Evolutionary conservation across 371 early-diverging fungal genomes (phyloP).

Genomic region (Mycotypha africana): DNA sequence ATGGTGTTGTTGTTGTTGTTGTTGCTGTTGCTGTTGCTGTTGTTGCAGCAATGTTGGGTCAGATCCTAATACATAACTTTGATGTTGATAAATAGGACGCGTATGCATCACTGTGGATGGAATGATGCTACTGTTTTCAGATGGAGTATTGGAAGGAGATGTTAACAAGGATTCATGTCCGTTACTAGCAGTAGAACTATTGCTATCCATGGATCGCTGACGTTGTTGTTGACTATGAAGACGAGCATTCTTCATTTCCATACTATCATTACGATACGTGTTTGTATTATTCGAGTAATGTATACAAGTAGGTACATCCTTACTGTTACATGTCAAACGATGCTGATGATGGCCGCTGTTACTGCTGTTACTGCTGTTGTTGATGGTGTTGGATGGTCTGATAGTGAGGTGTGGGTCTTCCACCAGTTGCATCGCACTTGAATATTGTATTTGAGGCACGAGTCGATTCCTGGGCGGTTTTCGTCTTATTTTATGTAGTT

Average conservation of each 20-base stretch:
- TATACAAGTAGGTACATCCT: not conserved
- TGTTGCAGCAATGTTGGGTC: too few species aligned
- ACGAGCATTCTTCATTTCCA: not conserved
- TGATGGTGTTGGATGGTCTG: not conserved
- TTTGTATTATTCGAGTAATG: not conserved
- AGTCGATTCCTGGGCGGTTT: conserved; percentile 13
- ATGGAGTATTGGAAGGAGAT: not conserved
- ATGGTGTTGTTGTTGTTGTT: not conserved
- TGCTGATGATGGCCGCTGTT: too few species aligned
- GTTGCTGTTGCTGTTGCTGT: too few species aligned
- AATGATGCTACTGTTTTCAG: not conserved
- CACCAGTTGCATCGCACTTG: conserved; percentile 10
- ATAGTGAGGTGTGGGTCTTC: not conserved
- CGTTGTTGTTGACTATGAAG: too few species aligned
- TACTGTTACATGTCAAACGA: too few species aligned
- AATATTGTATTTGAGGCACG: conserved; percentile 13
- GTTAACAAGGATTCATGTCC: too few species aligned
- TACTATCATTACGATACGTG: not conserved
- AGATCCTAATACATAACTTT: too few species aligned
- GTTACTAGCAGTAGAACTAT: too few species aligned
- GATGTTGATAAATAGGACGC: not conserved
- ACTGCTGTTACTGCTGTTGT: not conserved
- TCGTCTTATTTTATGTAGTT: conserved; percentile 12
- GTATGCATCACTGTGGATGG: not conserved
- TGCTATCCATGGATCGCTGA: too few species aligned